Evolutionary conservation across 148 eudicot species (phyloP).

Genomic region (Rheum nobile): DNA sequence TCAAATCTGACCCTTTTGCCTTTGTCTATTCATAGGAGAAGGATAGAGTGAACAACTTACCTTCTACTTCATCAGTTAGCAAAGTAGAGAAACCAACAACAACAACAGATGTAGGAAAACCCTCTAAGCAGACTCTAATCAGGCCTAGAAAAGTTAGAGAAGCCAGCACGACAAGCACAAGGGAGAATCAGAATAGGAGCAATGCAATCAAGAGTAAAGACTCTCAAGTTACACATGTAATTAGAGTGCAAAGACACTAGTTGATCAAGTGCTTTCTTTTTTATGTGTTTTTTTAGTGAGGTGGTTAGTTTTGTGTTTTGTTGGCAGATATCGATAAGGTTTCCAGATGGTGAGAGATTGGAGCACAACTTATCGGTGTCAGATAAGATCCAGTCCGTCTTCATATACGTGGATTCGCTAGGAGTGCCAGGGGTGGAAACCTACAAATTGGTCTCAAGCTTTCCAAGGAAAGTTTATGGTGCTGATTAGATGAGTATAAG

Average conservation of each 20-base stretch:
- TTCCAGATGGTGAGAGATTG: conserved; percentile 79
- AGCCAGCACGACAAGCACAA: not conserved
- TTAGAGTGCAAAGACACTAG: not conserved
- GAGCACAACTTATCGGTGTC: conserved; percentile 45
- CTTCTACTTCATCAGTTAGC: conserved; percentile 10
- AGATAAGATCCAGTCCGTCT: conserved; percentile 60
- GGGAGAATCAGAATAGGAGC: conserved; percentile 23
- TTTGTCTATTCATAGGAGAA: conserved; percentile 28
- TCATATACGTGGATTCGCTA: conserved; percentile 51
- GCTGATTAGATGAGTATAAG: conserved; percentile 55
- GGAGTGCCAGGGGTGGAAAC: conserved; percentile 40
- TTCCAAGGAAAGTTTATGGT: conserved; percentile 75
- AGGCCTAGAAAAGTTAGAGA: conserved; percentile 27
- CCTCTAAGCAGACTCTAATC: not conserved
- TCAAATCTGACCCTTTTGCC: not conserved
- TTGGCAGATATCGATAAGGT: conserved; percentile 61
- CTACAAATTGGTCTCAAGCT: conserved; percentile 68
- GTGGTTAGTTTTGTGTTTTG: not conserved
- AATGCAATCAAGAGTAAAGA: too few species aligned
- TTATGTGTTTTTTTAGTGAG: too few species aligned
- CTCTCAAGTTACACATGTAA: conserved; percentile 53
- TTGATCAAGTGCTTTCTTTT: not conserved
- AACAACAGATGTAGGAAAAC: conserved; percentile 5
- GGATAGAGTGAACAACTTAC: conserved; percentile 29
- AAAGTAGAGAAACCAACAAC: conserved; percentile 23